Evolutionary conservation across 345 rosid species (phyloP).

Genomic region (Corchorus capsularis): DNA sequence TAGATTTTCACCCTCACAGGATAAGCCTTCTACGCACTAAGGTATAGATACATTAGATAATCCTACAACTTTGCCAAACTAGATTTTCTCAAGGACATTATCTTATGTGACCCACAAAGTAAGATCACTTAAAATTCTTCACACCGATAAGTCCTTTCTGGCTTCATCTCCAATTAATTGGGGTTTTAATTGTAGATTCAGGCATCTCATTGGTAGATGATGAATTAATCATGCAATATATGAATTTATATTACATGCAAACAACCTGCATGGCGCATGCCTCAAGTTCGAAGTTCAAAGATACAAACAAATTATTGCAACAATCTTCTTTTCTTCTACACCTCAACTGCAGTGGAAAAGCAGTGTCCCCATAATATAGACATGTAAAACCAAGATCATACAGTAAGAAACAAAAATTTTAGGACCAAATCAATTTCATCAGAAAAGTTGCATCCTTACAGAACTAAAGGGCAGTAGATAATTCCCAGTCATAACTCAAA

Average conservation of each 20-base stretch:
- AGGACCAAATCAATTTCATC: neutral
- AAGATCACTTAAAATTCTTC: neutral
- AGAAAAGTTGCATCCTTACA: neutral
- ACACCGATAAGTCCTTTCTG: neutral
- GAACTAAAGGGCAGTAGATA: neutral
- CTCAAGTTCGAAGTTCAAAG: neutral
- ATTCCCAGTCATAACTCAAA: conserved; percentile 2
- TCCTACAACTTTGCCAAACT: neutral
- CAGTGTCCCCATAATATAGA: neutral
- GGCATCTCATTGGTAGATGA: neutral
- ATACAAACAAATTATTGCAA: neutral
- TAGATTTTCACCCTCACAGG: neutral
- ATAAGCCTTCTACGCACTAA: neutral
- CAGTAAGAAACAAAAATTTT: neutral
- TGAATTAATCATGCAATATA: neutral
- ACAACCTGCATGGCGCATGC: neutral
- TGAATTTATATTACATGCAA: conserved; percentile 1
- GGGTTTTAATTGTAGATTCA: neutral
- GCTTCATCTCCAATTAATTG: neutral
- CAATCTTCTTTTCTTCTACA: neutral
- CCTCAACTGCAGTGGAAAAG: neutral
- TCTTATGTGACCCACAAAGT: conserved; percentile 2
- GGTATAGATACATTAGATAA: neutral
- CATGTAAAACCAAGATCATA: neutral
- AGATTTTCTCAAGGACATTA: neutral